Percentiles rank a stretch among this genome's conserved stretches.
Conservation (phyloP, 345 rosid genomes). For the Streptanthus diversifolius region DNA sequence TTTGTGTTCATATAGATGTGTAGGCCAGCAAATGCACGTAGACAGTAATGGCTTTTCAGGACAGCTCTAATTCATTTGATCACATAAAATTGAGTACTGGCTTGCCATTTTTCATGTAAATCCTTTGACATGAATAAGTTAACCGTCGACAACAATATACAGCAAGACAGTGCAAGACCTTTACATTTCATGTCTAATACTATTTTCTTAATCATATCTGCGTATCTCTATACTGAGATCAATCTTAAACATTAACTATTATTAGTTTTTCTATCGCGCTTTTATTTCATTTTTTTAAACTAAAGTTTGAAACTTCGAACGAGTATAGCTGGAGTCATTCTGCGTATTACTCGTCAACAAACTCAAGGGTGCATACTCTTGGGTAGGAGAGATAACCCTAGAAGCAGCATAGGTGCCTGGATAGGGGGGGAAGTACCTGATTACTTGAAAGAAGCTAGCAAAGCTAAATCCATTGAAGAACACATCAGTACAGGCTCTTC, state of each 20-base stretch:
- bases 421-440: conserved; percentile 69
- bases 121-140: neutral
- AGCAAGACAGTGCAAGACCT: neutral
- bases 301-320: conserved; percentile 19
- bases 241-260: neutral
- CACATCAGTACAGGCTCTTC: conserved; percentile 35
- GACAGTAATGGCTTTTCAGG: neutral
- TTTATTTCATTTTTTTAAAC: neutral
- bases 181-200: too few species aligned
- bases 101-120: neutral
- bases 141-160: neutral
- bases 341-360: conserved; percentile 45
- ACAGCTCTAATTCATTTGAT: neutral
- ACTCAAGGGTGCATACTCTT: conserved; percentile 58
- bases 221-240: neutral
- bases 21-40: neutral
- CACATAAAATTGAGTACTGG: neutral
- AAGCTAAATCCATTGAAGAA: conserved; percentile 37
- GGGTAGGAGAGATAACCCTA: conserved; percentile 50
- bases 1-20: neutral
- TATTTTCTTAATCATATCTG: neutral
- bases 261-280: neutral
- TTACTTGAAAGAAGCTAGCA: conserved; percentile 43
- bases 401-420: conserved; percentile 54
- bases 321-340: conserved; percentile 48